A percentile compares a stretch with the other conserved stretches of the same genome.
Evolutionary conservation across 192 early-diverging fungal genomes (phyloP).

Genomic region (Mortierella alpina): DNA sequence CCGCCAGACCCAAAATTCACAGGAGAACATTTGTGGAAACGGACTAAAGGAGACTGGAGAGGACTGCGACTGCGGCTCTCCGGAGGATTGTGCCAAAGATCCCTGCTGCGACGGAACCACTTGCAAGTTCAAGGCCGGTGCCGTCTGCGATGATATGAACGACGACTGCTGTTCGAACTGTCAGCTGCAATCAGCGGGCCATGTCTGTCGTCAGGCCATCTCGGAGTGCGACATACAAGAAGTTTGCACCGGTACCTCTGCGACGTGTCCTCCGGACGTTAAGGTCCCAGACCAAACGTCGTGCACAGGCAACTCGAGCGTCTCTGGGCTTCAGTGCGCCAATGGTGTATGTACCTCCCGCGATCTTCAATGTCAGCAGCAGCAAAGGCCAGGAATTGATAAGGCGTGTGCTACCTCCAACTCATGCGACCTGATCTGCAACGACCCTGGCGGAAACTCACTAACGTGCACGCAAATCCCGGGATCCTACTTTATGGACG

Average conservation of each 20-base stretch:
- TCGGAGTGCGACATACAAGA: conserved; percentile 87
- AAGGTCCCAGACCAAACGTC: conserved; percentile 71
- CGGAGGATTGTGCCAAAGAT: conserved; percentile 73
- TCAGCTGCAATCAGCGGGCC: conserved; percentile 64
- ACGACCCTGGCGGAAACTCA: conserved; percentile 55
- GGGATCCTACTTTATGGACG: conserved; percentile 73
- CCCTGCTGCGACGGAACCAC: conserved; percentile 86
- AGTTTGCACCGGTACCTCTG: conserved; percentile 77
- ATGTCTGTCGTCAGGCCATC: conserved; percentile 77
- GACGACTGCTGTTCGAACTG: conserved; percentile 87
- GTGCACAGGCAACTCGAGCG: conserved; percentile 63
- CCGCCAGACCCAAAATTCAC: conserved; percentile 20
- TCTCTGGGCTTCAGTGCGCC: conserved; percentile 65
- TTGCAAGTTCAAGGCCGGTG: conserved; percentile 82
- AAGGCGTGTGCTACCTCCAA: conserved; percentile 67
- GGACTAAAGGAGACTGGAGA: conserved; percentile 89
- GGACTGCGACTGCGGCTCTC: conserved; percentile 90
- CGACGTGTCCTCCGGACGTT: conserved; percentile 77
- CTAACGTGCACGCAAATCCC: conserved; percentile 44
- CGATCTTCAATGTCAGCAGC: conserved; percentile 75
- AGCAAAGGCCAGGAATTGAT: conserved; percentile 63
- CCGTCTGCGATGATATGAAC: conserved; percentile 84
- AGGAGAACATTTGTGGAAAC: conserved; percentile 90
- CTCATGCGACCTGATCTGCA: conserved; percentile 76
- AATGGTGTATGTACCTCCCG: conserved; percentile 81